Percentiles rank a stretch among this genome's conserved stretches.
These are phyloP conservation scores for Cutaneotrichosporon sp. DNA, from an alignment of 1,284 basidiomycete species.

Conservation along the genomic window DNA sequence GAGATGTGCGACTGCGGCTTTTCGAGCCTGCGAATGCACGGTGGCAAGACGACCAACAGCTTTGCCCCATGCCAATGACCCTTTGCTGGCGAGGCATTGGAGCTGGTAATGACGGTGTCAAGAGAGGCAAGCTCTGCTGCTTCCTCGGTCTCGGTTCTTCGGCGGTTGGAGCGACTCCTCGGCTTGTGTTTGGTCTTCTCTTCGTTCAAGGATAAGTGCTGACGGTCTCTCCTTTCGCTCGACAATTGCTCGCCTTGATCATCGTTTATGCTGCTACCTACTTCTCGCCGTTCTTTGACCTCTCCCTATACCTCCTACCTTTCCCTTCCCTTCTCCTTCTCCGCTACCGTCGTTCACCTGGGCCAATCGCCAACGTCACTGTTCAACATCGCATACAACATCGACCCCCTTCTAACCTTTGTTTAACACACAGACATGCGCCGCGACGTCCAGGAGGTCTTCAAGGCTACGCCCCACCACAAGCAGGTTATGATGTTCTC, in stretches of 20 bases:
- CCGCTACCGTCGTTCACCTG: not conserved
- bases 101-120: slow-evolving; percentile 6
- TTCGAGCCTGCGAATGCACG: slow-evolving; percentile 8
- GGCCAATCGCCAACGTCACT: not conserved
- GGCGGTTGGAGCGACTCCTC: slow-evolving; percentile 11
- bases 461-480: slow-evolving; percentile 98
- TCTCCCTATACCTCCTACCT: not conserved
- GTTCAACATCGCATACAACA: slow-evolving; percentile 2
- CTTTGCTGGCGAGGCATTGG: slow-evolving; percentile 9
- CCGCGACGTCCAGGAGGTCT: slow-evolving; percentile 99
- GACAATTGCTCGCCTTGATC: not conserved
- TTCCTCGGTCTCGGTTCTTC: slow-evolving; percentile 10
- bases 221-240: slow-evolving; percentile 17
- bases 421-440: slow-evolving; percentile 81
- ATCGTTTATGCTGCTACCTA: not conserved
- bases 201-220: slow-evolving; percentile 19
- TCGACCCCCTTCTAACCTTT: slow-evolving; percentile 14
- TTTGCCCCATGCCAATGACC: not conserved
- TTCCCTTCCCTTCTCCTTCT: not conserved
- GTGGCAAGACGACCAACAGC: slow-evolving; percentile 11
- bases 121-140: slow-evolving; percentile 6
- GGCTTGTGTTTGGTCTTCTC: slow-evolving; percentile 37
- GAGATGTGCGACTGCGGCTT: slow-evolving; percentile 8
- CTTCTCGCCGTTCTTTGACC: not conserved
- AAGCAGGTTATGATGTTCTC: slow-evolving; percentile 99